Conservation (phyloP, 2,329 filamentous ascomycete genomes). For the Penicillium sclerotiorum region DNA sequence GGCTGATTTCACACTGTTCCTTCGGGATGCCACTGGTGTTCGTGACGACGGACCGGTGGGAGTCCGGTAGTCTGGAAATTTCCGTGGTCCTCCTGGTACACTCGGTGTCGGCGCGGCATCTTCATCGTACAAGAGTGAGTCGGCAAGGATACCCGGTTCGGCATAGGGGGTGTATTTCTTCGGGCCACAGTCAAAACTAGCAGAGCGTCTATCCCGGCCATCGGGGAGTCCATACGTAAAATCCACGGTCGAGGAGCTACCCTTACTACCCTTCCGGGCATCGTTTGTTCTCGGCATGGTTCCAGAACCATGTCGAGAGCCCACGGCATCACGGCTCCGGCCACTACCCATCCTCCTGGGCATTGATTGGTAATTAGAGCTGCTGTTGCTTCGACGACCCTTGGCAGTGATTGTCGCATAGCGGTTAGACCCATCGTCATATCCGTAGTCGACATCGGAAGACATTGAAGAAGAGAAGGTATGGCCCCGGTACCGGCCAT, state of each 20-base stretch:
- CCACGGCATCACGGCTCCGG: constrained; percentile 47
- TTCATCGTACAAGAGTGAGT: constrained; percentile 38
- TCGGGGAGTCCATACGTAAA: constrained; percentile 54
- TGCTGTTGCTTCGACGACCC: constrained; percentile 76
- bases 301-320: constrained; percentile 36
- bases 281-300: constrained; percentile 28
- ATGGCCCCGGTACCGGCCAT: constrained; percentile 56
- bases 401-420: constrained; percentile 45
- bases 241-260: constrained; percentile 77
- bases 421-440: constrained; percentile 42
- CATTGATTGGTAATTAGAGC: constrained; percentile 67
- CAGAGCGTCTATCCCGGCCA: constrained; percentile 41
- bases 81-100: constrained; percentile 76
- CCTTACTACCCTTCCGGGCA: constrained; percentile 68
- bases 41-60: constrained; percentile 29
- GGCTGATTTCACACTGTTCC: constrained; percentile 48
- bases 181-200: constrained; percentile 49
- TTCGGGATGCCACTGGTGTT: constrained; percentile 39
- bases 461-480: constrained; percentile 63
- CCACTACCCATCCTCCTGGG: constrained; percentile 66
- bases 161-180: constrained; percentile 33
- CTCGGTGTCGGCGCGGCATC: constrained; percentile 86
- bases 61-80: constrained; percentile 41
- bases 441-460: constrained; percentile 56
- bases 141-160: constrained; percentile 24